A percentile compares a stretch with the other conserved stretches of the same genome.
phyloP scores from a whole-genome alignment of 2,329 filamentous ascomycete species.

The Alternaria sp. region DNA sequence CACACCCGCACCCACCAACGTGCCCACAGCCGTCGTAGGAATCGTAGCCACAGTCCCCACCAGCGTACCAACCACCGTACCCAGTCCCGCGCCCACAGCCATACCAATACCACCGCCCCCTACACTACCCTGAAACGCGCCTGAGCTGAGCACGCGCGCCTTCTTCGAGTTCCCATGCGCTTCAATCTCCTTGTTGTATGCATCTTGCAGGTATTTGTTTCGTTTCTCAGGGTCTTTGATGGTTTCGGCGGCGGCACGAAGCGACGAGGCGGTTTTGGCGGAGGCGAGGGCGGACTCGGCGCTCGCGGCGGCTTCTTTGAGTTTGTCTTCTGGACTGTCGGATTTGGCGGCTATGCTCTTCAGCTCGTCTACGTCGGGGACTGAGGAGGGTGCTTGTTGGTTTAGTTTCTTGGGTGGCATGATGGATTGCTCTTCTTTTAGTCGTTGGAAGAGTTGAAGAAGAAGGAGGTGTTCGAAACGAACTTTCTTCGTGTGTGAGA shows the following conservation, averaged over 20 bases:
- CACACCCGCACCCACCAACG: conserved; percentile 49
- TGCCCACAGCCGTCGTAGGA: conserved; percentile 49
- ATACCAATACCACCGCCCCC: conserved; percentile 53
- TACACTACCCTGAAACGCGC: conserved; percentile 50
- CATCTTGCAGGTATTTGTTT: conserved; percentile 43
- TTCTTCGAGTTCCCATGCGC: conserved; percentile 45
- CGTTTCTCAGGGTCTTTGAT: conserved; percentile 43
- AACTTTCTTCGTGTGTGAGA: not conserved
- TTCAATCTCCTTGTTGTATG: conserved; percentile 43
- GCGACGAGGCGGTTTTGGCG: conserved; percentile 36
- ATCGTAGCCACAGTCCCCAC: conserved; percentile 50
- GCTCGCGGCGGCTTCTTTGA: conserved; percentile 37
- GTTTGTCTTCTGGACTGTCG: conserved; percentile 30
- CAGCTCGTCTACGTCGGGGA: conserved; percentile 22
- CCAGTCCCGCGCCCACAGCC: conserved; percentile 50
- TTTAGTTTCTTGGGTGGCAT: conserved; percentile 25
- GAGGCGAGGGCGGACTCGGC: conserved; percentile 39
- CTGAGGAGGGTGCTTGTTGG: conserved; percentile 5
- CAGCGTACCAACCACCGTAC: conserved; percentile 51
- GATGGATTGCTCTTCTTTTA: not conserved
- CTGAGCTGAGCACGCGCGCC: conserved; percentile 39
- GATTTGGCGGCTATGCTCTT: conserved; percentile 26
- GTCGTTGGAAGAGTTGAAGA: not conserved
- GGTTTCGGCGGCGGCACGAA: conserved; percentile 31
- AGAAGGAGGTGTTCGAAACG: not conserved